Conservation (phyloP, 345 rosid genomes). For the Rubroshorea leprosula region DNA sequence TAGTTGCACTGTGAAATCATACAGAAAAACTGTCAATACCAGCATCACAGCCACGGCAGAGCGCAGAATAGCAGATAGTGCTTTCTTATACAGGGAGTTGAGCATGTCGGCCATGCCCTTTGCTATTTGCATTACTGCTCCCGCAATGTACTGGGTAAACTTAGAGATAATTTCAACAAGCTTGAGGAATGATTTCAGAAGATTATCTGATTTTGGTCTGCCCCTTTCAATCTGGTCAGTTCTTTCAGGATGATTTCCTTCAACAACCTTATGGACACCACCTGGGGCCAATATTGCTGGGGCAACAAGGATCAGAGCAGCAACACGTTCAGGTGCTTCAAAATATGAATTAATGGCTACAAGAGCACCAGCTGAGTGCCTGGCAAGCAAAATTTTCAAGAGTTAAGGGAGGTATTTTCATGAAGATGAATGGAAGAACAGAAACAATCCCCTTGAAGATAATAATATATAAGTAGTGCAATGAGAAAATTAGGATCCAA, state of each 20-base stretch:
- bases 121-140: slow-evolving; percentile 28
- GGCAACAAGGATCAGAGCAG: slow-evolving; percentile 80
- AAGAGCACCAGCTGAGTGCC: slow-evolving; percentile 89
- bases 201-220: slow-evolving; percentile 14
- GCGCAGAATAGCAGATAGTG: slow-evolving; percentile 47
- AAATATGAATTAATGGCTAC: slow-evolving; percentile 77
- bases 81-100: slow-evolving; percentile 52
- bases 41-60: slow-evolving; percentile 63
- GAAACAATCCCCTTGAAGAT: not conserved
- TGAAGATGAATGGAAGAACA: not conserved
- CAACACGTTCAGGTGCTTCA: slow-evolving; percentile 85
- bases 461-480: not conserved
- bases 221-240: slow-evolving; percentile 28
- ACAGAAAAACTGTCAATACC: slow-evolving; percentile 36
- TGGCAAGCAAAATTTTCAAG: slow-evolving; percentile 21
- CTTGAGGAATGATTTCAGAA: slow-evolving; percentile 22
- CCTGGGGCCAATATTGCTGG: slow-evolving; percentile 83
- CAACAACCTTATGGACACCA: slow-evolving; percentile 20
- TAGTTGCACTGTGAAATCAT: not conserved
- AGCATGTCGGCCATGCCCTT: slow-evolving; percentile 51
- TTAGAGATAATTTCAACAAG: slow-evolving; percentile 33
- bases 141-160: slow-evolving; percentile 25
- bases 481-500: too few relatives aligned
- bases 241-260: slow-evolving; percentile 18
- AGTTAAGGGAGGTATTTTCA: slow-evolving; percentile 11